A percentile compares a stretch with the other conserved stretches of the same genome.
Conservation (phyloP, 2,329 filamentous ascomycete genomes). For the Xylaria sp. region DNA sequence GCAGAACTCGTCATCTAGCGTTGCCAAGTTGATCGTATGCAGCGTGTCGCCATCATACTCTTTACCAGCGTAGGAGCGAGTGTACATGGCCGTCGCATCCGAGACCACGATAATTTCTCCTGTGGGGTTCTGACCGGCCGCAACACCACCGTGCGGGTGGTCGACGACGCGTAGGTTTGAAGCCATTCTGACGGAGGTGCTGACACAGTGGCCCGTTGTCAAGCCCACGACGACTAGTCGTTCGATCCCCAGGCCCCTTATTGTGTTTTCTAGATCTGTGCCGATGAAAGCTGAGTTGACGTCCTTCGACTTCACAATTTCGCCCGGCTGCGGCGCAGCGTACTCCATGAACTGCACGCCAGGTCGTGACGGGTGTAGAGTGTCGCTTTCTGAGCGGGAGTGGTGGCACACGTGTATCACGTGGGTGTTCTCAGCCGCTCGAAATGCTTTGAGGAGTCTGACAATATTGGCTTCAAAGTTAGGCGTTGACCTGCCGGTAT, state of each 20-base stretch:
- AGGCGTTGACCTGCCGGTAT: constrained; percentile 56
- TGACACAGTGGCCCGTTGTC: constrained; percentile 62
- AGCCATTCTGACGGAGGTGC: constrained; percentile 60
- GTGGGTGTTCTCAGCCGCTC: constrained; percentile 34
- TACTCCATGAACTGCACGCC: constrained; percentile 45
- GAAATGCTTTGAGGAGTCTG: constrained; percentile 51
- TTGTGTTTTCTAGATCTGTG: constrained; percentile 54
- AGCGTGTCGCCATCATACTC: constrained; percentile 58
- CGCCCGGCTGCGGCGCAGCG: constrained; percentile 48
- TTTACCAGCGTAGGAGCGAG: constrained; percentile 47
- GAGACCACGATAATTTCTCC: constrained; percentile 55
- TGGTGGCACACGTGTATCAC: constrained; percentile 60
- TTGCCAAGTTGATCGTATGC: constrained; percentile 57
- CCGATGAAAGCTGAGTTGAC: constrained; percentile 61
- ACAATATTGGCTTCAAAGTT: constrained; percentile 56
- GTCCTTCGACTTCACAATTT: constrained; percentile 56
- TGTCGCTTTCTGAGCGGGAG: constrained; percentile 50
- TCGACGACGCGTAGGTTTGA: constrained; percentile 58
- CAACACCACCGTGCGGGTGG: constrained; percentile 30
- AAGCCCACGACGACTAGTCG: constrained; percentile 57
- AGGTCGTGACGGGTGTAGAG: constrained; percentile 52
- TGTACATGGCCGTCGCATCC: constrained; percentile 60
- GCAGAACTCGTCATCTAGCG: constrained; percentile 59
- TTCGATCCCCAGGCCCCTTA: constrained; percentile 50
- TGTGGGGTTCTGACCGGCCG: constrained; percentile 38